phyloP scores from a whole-genome alignment of 2,329 filamentous ascomycete species.

The Apiospora pterosperma region DNA sequence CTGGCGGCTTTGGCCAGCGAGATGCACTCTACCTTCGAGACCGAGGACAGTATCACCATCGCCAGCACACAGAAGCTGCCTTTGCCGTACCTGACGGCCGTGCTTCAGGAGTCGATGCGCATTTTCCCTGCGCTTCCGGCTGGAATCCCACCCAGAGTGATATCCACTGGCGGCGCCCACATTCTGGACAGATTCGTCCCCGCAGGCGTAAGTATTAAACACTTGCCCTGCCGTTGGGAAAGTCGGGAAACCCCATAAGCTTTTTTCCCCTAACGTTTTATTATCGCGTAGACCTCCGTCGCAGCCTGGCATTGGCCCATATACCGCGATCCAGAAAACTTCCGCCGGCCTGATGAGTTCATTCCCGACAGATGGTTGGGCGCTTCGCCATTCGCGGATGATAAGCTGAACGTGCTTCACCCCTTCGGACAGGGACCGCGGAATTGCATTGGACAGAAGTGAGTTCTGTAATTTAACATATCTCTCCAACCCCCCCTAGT shows the following conservation, averaged over 20 bases:
- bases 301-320: slow-evolving; percentile 23
- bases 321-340: slow-evolving; percentile 17
- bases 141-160: slow-evolving; percentile 6
- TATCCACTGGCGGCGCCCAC: slow-evolving; percentile 21
- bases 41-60: slow-evolving; percentile 30
- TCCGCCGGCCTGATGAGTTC: slow-evolving; percentile 27
- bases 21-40: slow-evolving; percentile 28
- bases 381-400: slow-evolving; percentile 17
- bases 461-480: too few species aligned
- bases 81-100: slow-evolving; percentile 37
- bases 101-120: slow-evolving; percentile 34
- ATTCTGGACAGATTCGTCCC: slow-evolving; percentile 22
- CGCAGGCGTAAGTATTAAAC: slow-evolving; percentile 14
- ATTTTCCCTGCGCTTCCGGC: slow-evolving; percentile 27
- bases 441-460: slow-evolving; percentile 31
- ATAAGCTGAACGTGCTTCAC: slow-evolving; percentile 21
- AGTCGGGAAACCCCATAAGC: not conserved
- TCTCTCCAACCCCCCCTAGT: too few species aligned
- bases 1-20: slow-evolving; percentile 26
- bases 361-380: slow-evolving; percentile 30
- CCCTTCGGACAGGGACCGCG: slow-evolving; percentile 27
- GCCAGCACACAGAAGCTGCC: slow-evolving; percentile 23
- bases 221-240: not conserved
- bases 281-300: slow-evolving; percentile 23
- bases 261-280: too few species aligned